These are phyloP conservation scores for Myxozyma nipponensis DNA, from an alignment of 805 yeast genomes.

Conservation along the genomic window DNA sequence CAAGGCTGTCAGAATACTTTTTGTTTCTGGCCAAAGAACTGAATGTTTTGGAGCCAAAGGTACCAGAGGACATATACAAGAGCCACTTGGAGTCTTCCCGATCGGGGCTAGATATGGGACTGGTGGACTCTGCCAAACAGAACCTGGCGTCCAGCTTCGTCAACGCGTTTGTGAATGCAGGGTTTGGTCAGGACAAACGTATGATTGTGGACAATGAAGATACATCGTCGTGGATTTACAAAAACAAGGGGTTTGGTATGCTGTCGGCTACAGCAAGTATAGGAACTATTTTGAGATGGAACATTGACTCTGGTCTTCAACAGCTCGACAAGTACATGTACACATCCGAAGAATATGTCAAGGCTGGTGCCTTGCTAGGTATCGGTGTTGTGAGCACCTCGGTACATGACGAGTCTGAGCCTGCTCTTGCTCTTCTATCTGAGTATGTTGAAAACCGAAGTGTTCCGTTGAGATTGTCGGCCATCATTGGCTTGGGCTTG, in stretches of 20 bases:
- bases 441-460: conserved; percentile 71
- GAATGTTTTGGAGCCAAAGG: conserved; percentile 81
- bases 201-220: conserved; percentile 63
- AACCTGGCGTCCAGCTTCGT: conserved; percentile 94
- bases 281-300: conserved; percentile 91
- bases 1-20: conserved; percentile 72
- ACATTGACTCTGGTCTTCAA: conserved; percentile 82
- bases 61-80: conserved; percentile 92
- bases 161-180: conserved; percentile 85
- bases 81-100: conserved; percentile 76
- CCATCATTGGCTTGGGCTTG: conserved; percentile 87
- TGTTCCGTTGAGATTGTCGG: conserved; percentile 64
- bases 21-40: conserved; percentile 78
- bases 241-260: conserved; percentile 90
- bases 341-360: conserved; percentile 77
- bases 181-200: conserved; percentile 81
- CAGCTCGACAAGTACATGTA: conserved; percentile 83
- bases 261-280: conserved; percentile 84
- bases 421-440: conserved; percentile 75
- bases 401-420: conserved; percentile 93
- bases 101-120: conserved; percentile 48
- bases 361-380: conserved; percentile 95
- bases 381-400: conserved; percentile 89
- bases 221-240: conserved; percentile 77
- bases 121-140: conserved; percentile 86